A percentile compares a stretch with the other conserved stretches of the same genome.
Evolutionary conservation across 257 asterid species (phyloP).

Genomic region (Cynanchum wilfordii): DNA sequence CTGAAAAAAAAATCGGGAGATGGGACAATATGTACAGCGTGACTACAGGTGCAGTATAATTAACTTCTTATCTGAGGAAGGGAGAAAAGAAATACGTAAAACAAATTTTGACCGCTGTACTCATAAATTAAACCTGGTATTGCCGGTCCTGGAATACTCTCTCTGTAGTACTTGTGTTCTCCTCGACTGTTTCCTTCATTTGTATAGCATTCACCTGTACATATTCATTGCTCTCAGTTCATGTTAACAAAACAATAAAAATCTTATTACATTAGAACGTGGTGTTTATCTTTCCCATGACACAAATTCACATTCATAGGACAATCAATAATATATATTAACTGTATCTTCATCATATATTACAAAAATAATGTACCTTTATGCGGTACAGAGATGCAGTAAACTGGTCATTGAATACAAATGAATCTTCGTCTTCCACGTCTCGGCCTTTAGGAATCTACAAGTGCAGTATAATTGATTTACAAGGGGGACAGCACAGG

Average conservation of each 20-base stretch:
- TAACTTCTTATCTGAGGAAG: background rate
- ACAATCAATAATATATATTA: background rate
- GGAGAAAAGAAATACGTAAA: background rate
- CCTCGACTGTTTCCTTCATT: slow-evolving; percentile 97
- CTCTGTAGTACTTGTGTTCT: slow-evolving; percentile 87
- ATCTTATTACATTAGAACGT: background rate
- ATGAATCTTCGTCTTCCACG: slow-evolving; percentile 59
- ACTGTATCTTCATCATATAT: background rate
- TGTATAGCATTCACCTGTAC: slow-evolving; percentile 91
- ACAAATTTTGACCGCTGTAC: background rate
- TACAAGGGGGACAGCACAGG: background rate
- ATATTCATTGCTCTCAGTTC: slow-evolving; percentile 3
- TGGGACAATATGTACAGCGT: background rate
- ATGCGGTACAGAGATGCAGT: slow-evolving; percentile 75
- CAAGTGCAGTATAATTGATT: slow-evolving; percentile 6
- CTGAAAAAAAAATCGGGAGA: slow-evolving; percentile 31
- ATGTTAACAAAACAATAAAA: background rate
- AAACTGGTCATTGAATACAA: slow-evolving; percentile 74
- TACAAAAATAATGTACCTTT: slow-evolving; percentile 39
- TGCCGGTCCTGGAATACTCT: slow-evolving; percentile 97
- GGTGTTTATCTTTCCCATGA: too few relatives aligned
- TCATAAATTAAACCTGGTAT: slow-evolving; percentile 55
- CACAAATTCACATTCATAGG: too few relatives aligned
- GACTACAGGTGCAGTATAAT: background rate
- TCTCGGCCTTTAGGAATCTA: slow-evolving; percentile 47